These are phyloP conservation scores for Penicillium goetzii DNA, from an alignment of 495 filamentous ascomycete genomes.

Conservation along the genomic window DNA sequence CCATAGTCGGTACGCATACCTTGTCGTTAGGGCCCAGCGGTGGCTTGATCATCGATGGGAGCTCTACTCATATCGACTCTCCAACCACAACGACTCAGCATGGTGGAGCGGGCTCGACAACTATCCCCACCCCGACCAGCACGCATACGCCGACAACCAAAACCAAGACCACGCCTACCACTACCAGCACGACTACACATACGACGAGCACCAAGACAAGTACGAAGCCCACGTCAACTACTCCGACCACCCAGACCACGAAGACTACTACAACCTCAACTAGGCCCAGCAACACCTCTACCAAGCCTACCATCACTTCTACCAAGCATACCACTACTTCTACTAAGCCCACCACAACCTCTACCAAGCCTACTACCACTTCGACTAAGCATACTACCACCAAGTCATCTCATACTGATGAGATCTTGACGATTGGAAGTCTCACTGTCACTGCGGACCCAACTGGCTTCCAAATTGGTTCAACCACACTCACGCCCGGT, in stretches of 20 bases:
- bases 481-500: background rate
- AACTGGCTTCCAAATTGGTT: background rate
- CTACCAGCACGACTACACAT: background rate
- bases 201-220: background rate
- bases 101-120: background rate
- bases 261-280: background rate
- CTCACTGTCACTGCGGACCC: background rate
- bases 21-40: conserved; percentile 2
- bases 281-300: background rate
- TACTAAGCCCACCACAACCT: background rate
- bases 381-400: background rate
- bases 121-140: background rate
- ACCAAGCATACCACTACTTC: background rate
- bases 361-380: background rate
- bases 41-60: background rate
- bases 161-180: background rate
- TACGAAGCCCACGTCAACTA: background rate
- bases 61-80: conserved; percentile 1
- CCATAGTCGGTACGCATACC: background rate
- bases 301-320: background rate
- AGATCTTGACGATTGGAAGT: background rate
- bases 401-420: background rate
- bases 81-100: background rate
- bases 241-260: too few species aligned
- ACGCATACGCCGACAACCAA: background rate